phyloP scores from a whole-genome alignment of 345 rosid genomes.

The Lepidium didymum region DNA sequence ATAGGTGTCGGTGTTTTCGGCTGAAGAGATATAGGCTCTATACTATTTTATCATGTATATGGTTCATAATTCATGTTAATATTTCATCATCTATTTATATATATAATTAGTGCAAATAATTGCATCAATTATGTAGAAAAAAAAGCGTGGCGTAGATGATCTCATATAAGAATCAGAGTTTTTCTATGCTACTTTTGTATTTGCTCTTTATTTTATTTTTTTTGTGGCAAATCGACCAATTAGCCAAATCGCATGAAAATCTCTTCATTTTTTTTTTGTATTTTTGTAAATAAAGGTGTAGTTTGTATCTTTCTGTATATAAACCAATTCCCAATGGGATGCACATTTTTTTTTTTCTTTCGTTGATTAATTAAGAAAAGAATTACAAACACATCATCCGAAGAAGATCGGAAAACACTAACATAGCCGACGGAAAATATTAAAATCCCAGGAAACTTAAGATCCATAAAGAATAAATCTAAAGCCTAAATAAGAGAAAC shows the following conservation, averaged over 20 bases:
- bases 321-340: neutral
- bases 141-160: neutral
- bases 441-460: no score
- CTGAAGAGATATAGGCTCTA: neutral
- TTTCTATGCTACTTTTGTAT: neutral
- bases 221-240: neutral
- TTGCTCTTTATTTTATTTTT: neutral
- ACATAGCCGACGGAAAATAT: no score
- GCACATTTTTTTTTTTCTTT: neutral
- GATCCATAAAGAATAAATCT: no score
- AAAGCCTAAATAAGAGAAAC: no score
- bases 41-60: neutral
- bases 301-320: neutral
- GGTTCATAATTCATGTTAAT: conserved; percentile 9
- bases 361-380: no score
- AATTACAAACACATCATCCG: no score
- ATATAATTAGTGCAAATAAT: neutral
- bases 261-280: neutral
- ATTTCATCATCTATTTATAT: neutral
- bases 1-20: conserved; percentile 12
- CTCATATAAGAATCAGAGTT: neutral
- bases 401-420: no score
- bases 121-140: neutral
- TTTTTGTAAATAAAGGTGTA: neutral
- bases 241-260: neutral